A percentile compares a stretch with the other conserved stretches of the same genome.
These are phyloP conservation scores for Zasmidium cellare DNA, from an alignment of 2,329 filamentous ascomycete species.

Conservation along the genomic window DNA sequence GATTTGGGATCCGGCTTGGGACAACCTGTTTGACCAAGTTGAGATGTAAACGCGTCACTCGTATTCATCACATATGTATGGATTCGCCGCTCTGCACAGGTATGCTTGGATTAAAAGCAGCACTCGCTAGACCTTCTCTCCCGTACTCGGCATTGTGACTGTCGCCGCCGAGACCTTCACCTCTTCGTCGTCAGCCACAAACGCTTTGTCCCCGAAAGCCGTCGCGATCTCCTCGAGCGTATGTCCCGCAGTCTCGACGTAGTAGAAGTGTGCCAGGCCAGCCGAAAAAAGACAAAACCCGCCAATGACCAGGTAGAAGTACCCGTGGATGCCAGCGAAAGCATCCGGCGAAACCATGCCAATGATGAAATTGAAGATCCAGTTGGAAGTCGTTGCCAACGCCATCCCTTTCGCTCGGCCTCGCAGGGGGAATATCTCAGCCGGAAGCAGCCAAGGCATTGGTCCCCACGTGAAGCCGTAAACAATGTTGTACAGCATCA, in stretches of 20 bases:
- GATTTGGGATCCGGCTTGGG: no score
- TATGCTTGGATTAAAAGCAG: no score
- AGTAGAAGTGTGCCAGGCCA: slow-evolving; percentile 41
- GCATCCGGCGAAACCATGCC: slow-evolving; percentile 46
- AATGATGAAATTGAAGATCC: slow-evolving; percentile 40
- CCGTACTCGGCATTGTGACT: not conserved
- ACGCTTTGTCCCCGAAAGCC: slow-evolving; percentile 45
- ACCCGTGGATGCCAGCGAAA: slow-evolving; percentile 44
- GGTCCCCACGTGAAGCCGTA: slow-evolving; percentile 94
- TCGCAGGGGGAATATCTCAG: slow-evolving; percentile 90
- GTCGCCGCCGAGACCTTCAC: slow-evolving; percentile 11
- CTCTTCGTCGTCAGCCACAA: slow-evolving; percentile 28
- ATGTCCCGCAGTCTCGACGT: slow-evolving; percentile 43
- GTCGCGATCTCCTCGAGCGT: slow-evolving; percentile 43
- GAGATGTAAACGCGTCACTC: no score
- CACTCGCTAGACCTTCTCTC: not conserved
- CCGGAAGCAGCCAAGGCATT: slow-evolving; percentile 89
- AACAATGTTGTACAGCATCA: slow-evolving; percentile 95
- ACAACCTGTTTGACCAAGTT: no score
- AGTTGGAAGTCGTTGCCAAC: slow-evolving; percentile 67
- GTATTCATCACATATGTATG: no score
- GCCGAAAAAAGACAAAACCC: slow-evolving; percentile 43
- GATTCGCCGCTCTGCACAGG: no score
- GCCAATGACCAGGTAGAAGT: slow-evolving; percentile 46
- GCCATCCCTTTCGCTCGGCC: slow-evolving; percentile 94